A percentile compares a stretch with the other conserved stretches of the same genome.
phyloP scores from a whole-genome alignment of 257 asterid species.

The Lycium ferocissimum region DNA sequence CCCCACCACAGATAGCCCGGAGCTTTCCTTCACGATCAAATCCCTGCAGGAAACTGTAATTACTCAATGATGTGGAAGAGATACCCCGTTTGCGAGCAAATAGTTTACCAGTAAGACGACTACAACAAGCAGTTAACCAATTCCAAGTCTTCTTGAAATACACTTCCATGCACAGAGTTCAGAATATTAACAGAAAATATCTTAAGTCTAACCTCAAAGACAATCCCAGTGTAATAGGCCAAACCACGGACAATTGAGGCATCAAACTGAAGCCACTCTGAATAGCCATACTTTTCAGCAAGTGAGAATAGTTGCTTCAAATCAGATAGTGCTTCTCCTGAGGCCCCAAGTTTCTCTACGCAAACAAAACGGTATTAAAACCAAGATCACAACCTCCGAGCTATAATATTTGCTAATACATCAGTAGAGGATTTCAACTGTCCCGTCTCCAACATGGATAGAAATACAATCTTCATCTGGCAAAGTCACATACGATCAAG shows the following conservation, averaged over 20 bases:
- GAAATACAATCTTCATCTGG: constrained; percentile 13
- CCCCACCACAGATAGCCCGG: constrained; percentile 99
- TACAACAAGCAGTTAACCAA: not conserved
- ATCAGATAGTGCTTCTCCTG: constrained; percentile 82
- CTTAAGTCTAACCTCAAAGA: constrained; percentile 72
- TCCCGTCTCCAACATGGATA: not conserved
- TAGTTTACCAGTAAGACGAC: not conserved
- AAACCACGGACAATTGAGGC: constrained; percentile 95
- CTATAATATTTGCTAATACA: not conserved
- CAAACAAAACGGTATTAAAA: constrained; percentile 8
- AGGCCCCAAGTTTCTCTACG: constrained; percentile 79
- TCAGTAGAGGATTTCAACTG: constrained; percentile 10
- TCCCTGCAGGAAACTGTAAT: constrained; percentile 57
- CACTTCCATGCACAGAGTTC: not conserved
- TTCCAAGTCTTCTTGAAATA: not conserved
- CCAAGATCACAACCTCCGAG: not conserved
- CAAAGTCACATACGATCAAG: not conserved
- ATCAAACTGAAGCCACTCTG: constrained; percentile 99
- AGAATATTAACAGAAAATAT: not conserved
- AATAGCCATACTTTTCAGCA: constrained; percentile 83
- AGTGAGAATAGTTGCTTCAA: constrained; percentile 82
- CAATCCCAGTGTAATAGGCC: constrained; percentile 96
- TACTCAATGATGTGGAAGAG: constrained; percentile 22
- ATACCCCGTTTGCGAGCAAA: not conserved
- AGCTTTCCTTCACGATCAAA: constrained; percentile 92